Conservation (phyloP, 1,139 yeast species). For the Candida neerlandica region DNA sequence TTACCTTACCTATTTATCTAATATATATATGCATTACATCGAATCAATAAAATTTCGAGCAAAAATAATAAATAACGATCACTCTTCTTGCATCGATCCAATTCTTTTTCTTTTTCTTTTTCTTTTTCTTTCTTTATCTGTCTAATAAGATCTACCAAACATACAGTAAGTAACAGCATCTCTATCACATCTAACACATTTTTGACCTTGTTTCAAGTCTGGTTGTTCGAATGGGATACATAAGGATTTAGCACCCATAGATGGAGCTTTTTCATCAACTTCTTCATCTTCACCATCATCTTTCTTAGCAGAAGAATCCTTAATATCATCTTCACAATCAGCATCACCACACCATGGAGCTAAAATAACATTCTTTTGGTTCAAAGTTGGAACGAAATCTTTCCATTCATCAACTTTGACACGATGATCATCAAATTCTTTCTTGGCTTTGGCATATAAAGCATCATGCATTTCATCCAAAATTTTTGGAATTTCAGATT, state of each 20-base stretch:
- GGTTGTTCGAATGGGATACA: slow-evolving; percentile 97
- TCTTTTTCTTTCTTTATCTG: no score
- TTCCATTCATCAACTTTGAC: slow-evolving; percentile 81
- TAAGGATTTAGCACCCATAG: slow-evolving; percentile 98
- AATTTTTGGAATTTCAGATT: slow-evolving; percentile 68
- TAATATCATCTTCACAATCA: slow-evolving; percentile 96
- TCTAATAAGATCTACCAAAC: slow-evolving; percentile 93
- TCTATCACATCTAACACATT: slow-evolving; percentile 83
- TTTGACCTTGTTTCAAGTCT: slow-evolving; percentile 70
- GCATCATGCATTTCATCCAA: slow-evolving; percentile 80
- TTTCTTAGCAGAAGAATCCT: slow-evolving; percentile 85
- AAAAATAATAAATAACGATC: not conserved
- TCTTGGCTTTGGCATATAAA: slow-evolving; percentile 77
- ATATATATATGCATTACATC: not conserved
- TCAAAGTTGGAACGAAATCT: slow-evolving; percentile 91
- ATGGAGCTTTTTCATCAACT: slow-evolving; percentile 93
- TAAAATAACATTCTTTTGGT: slow-evolving; percentile 84
- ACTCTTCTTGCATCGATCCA: no score
- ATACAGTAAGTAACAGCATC: slow-evolving; percentile 80
- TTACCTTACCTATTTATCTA: slow-evolving; percentile 1
- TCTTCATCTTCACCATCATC: slow-evolving; percentile 82
- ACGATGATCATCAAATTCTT: slow-evolving; percentile 79
- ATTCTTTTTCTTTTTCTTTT: no score
- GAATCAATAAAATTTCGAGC: no score
- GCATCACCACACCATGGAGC: slow-evolving; percentile 97